Evolutionary conservation across 352 stramenopile genomes (phyloP).

Genomic region (Pythium phragmitis): DNA sequence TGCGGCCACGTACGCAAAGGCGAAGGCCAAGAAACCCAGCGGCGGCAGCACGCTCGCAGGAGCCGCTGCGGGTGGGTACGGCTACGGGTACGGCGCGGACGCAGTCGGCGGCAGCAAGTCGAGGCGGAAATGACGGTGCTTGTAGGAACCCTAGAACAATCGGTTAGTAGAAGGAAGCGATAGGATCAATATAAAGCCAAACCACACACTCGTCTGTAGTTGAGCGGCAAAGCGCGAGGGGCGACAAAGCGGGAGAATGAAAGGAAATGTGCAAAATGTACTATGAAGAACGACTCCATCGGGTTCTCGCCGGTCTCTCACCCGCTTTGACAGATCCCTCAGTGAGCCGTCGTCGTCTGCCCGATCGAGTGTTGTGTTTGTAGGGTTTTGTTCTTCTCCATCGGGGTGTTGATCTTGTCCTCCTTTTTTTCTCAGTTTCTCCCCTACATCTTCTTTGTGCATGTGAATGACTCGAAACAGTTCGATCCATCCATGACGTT

Average conservation of each 20-base stretch:
- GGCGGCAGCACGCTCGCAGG: constrained; percentile 10
- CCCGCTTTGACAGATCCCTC: neutral
- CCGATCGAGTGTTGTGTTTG: neutral
- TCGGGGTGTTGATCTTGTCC: neutral
- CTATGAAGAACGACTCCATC: constrained; percentile 8
- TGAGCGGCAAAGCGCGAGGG: neutral
- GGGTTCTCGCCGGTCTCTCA: neutral
- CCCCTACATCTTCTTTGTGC: constrained; percentile 2
- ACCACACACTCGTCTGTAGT: neutral
- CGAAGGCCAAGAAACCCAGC: constrained; percentile 22
- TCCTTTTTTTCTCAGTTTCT: neutral
- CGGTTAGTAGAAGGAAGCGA: neutral
- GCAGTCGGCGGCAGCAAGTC: constrained; percentile 8
- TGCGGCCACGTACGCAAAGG: neutral
- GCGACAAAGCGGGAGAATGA: neutral
- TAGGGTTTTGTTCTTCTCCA: neutral
- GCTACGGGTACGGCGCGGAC: constrained; percentile 16
- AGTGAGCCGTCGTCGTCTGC: neutral
- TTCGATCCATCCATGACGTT: neutral
- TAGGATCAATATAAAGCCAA: constrained; percentile 11
- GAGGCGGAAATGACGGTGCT: constrained; percentile 25
- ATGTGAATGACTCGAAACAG: neutral
- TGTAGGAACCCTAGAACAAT: neutral
- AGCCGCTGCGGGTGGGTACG: constrained; percentile 10
- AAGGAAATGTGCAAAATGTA: constrained; percentile 8